Evolutionary conservation across 2,329 filamentous ascomycete genomes (phyloP).

Genomic region (Chaetomium sp.): DNA sequence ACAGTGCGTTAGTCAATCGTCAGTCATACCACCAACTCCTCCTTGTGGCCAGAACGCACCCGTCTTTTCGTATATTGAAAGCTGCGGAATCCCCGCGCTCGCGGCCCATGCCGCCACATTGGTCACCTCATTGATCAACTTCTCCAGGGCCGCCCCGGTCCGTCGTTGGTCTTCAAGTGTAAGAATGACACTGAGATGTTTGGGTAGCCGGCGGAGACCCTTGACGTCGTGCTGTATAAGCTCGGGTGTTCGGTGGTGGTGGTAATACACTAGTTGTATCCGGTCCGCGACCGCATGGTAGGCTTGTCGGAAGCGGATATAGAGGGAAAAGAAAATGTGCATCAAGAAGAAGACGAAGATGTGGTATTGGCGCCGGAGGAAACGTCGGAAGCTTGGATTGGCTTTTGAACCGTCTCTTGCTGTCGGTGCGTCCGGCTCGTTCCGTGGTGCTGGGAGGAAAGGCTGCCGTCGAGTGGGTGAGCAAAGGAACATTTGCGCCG

Average conservation of each 20-base stretch:
- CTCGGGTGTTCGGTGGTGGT: conserved; percentile 93
- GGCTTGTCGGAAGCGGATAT: conserved; percentile 72
- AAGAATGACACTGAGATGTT: conserved; percentile 82
- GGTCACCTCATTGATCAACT: conserved; percentile 80
- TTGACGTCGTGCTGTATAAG: conserved; percentile 84
- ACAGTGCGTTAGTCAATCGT: not conserved
- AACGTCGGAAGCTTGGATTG: conserved; percentile 52
- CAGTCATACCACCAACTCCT: not conserved
- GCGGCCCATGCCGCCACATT: conserved; percentile 92
- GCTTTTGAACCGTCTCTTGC: conserved; percentile 28
- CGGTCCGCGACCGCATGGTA: conserved; percentile 75
- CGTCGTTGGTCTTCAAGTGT: conserved; percentile 64
- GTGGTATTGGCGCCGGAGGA: conserved; percentile 58
- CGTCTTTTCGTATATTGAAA: conserved; percentile 89
- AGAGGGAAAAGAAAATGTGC: conserved; percentile 80
- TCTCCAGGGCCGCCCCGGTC: conserved; percentile 68
- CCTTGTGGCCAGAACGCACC: conserved; percentile 47
- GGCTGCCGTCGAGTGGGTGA: conserved; percentile 15
- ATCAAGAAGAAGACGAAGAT: conserved; percentile 61
- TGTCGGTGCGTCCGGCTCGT: conserved; percentile 20
- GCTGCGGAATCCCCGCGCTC: conserved; percentile 75
- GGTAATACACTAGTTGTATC: conserved; percentile 75
- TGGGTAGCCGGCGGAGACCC: conserved; percentile 64
- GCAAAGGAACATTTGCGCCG: not conserved
- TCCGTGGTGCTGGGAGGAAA: conserved; percentile 33